Base-by-base conservation (phyloP, 495 filamentous ascomycete genomes). In the Trichoderma orchidacearum region DNA sequence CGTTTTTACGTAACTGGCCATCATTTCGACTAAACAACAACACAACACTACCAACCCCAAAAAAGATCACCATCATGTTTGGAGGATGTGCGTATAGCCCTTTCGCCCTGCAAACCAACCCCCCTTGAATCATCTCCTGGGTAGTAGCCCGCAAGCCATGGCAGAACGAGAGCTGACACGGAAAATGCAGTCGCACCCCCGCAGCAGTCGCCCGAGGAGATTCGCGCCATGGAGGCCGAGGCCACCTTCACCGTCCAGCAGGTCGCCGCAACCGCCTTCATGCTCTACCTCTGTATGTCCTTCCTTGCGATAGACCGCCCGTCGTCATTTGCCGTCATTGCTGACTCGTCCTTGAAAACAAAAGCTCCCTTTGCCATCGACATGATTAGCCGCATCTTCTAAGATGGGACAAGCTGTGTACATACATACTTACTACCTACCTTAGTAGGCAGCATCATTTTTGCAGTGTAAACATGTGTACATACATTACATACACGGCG, bases 311-410 rank as follows among this genome's bases (percentile, higher is more conserved):
- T n/a, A n/a, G n/a, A n/a, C n/a, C n/a, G n/a, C n/a, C n/a, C n/a
- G n/a, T n/a, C n/a, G n/a, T n/a, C n/a, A n/a, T n/a, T n/a, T n/a
- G n/a, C n/a, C n/a, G 17, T 6, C 17, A 25, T 36, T 36, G 34
- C 51, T 53, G 28, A 53, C 51, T 6, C 12, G 0, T 2, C 9
- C 0, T n/a, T 27, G 27, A 15, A 30, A n/a, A n/a, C n/a, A n/a
- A n/a, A 59, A 93, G 90, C 87, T 55, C 90, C 90, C 56, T 94
- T 94, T 72, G 79, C 83, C 59, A 72, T 94, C 68, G 87, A 93
- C 61, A 87, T 83, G 63, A 77, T 85, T 60, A 80, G 72, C 63
- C 87, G 85, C 68, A 73, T 93, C 60, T 75, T 94, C 53, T 95
- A 84, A 65, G 51, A 25, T 35, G 25, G 48, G 23, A 12, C 12